Base-by-base conservation (phyloP, 78 protist species). In the Speleostelium caveatum region DNA sequence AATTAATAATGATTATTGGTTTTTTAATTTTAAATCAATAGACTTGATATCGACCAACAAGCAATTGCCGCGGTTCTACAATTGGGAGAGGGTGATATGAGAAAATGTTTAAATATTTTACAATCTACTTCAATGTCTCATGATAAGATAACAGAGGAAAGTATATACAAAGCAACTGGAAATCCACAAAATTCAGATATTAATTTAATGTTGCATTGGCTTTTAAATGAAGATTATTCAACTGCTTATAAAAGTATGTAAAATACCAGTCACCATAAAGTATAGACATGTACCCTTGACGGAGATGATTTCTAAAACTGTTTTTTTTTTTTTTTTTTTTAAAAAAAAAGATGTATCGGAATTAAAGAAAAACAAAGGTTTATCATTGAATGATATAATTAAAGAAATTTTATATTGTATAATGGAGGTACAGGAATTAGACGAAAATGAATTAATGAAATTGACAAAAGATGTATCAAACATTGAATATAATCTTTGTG, bases 161-260 rank as follows among this genome's bases (percentile, higher is more conserved):
- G 10, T 5, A 97, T 97, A 32, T 96, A 97, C 38, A 66, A 21
- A 36, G 86, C 93, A 62, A 86, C 98, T 3, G 99, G 99, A 7
- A 10, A 74, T 22, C 98, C 98, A 5, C 21, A 10, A 16, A 96
- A 96, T 8, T 17, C 26, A 0, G 97, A 93, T 49, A 71, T 93
- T n/a, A 39, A 49, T 4, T 4, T 19, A 26, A 79, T 94, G 17
- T 1, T 79, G 14, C 22, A 71, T 16, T 69, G 66, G 71, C 39
- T 75, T 51, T 58, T 95, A 38, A 93, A 93, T 86, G 36, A 58
- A 17, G n/a, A 56, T 41, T 96, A 90, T 51, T 42, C 71, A 24
- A 51, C 42, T 0, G 93, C 95, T n/a, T 60, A 21, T 51, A 53
- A 51, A 8, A 80, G 92, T 86, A 86, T 30, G 38, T 73, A 42